Evolutionary conservation across 768 basidiomycete genomes (phyloP), one percentile per base, ranked within the genome.

Genomic region (Kwoniella sp.): DNA sequence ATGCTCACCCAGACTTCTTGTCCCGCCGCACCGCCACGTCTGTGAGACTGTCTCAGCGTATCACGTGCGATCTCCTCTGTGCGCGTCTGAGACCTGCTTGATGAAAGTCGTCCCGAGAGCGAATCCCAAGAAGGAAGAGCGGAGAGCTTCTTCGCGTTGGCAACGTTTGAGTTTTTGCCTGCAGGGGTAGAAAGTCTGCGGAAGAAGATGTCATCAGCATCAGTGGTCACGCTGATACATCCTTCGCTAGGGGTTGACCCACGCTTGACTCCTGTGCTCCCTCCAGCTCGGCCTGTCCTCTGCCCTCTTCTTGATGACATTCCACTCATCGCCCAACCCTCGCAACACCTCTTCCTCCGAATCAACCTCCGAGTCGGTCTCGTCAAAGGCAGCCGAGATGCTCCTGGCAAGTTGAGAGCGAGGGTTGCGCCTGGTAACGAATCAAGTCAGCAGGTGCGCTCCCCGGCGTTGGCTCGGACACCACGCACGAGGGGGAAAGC

Each of bases 271-370:
- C 33, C 23, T 47, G 27, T 32, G 45, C 7, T 44, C 56, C 32
- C 36, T 32, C 19, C 33, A 26, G 45, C 39, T 48, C 12, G 46
- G 29, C 25, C 25, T 41, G n/a, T 12, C 41, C 31, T 20, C 23
- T 22, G 37, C 22, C 22, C 36, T 17, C n/a, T 27, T 14, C n/a
- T 37, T 52, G 17, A 46, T 36, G 14, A 45, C 31, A 14, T 52
- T 48, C 51, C 47, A 50, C 23, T 32, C 33, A 10, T 53, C 57
- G 34, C 47, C 54, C 37, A 56, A 45, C 1, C 50, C 50, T 10
- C 44, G n/a, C 31, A 50, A 10, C 1, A 59, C 55, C 27, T 65
- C 63, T 36, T 65, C 63, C 38, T 65, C 63, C n/a, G 63, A 65
- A 20, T 62, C 57, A 27, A 56, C 19, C 8, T 48, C 53, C 2